Evolutionary conservation across 75 land plant species (phyloP).

Genomic region (Cunninghamia lanceolata): DNA sequence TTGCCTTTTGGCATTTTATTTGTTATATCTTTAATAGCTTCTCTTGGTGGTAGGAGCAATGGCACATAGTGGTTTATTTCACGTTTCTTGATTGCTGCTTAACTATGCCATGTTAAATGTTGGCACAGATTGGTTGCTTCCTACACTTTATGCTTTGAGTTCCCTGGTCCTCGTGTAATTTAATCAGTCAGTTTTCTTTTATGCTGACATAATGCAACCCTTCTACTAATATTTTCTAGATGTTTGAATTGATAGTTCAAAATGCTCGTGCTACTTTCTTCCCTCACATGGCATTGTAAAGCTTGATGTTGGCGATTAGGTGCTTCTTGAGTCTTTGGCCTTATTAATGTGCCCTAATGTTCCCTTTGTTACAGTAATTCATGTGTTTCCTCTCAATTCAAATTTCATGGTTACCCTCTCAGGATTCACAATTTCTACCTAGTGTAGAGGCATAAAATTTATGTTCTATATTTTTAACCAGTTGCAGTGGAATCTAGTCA

Average conservation of each 20-base stretch:
- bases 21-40: neutral
- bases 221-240: neutral
- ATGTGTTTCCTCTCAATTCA: neutral
- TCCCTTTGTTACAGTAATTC: neutral
- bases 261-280: neutral
- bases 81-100: neutral
- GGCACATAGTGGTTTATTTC: neutral
- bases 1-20: neutral
- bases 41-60: neutral
- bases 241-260: neutral
- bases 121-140: neutral
- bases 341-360: neutral
- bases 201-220: neutral
- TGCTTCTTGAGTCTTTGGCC: neutral
- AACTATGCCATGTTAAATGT: neutral
- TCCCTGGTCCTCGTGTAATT: neutral
- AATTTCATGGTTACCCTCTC: neutral
- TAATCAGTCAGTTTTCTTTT: neutral
- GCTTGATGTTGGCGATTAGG: neutral
- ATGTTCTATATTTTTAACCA: neutral
- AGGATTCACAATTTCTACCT: neutral
- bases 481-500: neutral
- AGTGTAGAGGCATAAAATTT: neutral
- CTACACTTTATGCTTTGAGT: neutral
- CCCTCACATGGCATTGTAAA: neutral